Evolutionary conservation across 225 moss, liverwort and hornwort species (phyloP), one percentile per base, ranked within the genome.

Genomic region (Physcomitrium patens): DNA sequence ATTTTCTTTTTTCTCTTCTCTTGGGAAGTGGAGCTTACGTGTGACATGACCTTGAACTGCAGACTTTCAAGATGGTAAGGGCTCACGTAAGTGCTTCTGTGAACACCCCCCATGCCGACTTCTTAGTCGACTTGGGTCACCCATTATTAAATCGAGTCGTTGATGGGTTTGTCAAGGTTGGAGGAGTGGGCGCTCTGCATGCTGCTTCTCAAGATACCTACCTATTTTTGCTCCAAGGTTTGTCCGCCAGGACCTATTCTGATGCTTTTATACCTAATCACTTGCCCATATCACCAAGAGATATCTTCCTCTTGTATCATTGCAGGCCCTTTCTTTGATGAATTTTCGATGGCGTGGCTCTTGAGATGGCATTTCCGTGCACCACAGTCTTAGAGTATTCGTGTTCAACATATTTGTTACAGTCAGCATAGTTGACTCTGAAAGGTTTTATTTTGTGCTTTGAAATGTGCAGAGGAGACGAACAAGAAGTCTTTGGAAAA

Each of bases 111-210:
- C 72, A 86, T 17, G 80, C 49, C 19, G 86, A 89, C 28, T 62
- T 83, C 44, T 60, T 94, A 63, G 88, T 96, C 7, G 96, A 96
- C 71, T 76, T 96, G 64, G 96, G 96, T 2, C 94, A 96, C 71
- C 96, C 96, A 0, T 68, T 96, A 48, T 71, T 96, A 74, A 96
- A 96, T 79, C 86, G 92, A 12, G 88, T 96, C 0, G 84, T 96
- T 12, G 96, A 96, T 19, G 96, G 96, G 8, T 91, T 96, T 41
- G 91, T 96, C 10, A 96, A 94, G 79, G 94, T 96, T 5, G 96
- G 94, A 75, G 92, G 92, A 42, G 94, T 96, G 2, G 96, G 96
- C 12, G 96, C 91, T 54, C 18, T 96, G 75, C 96, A 94, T 67
- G 94, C 96, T 0, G 94, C 92, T 11, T 85, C 92, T 0, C 94